Percentiles rank a stretch among this genome's conserved stretches.
phyloP scores from a whole-genome alignment of 108 stramenopile species.

The Nannochloropsis salina region DNA sequence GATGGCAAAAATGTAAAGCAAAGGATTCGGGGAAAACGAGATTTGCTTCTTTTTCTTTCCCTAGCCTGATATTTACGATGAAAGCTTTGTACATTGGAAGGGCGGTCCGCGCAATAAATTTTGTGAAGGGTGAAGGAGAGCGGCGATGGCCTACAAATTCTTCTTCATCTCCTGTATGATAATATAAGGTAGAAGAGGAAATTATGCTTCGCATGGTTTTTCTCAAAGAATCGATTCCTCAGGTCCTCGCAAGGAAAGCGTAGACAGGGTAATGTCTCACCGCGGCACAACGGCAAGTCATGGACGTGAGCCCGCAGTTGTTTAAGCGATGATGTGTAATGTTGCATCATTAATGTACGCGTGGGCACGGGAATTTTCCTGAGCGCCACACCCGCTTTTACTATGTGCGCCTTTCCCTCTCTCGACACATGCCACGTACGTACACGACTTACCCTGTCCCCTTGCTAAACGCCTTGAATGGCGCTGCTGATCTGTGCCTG shows the following conservation, averaged over 20 bases:
- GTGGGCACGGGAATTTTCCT: conserved; percentile 10
- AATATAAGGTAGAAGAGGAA: no score
- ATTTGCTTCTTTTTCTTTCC: no score
- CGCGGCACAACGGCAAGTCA: conserved; percentile 19
- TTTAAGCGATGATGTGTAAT: neutral
- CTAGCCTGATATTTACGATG: no score
- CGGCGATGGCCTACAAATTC: no score
- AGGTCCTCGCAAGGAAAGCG: neutral
- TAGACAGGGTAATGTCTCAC: neutral
- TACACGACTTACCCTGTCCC: neutral
- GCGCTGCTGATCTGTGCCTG: neutral
- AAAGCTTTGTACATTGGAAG: no score
- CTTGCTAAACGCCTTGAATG: neutral
- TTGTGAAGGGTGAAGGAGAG: no score
- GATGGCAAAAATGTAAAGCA: neutral
- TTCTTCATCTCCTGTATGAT: no score
- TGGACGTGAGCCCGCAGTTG: conserved; percentile 13
- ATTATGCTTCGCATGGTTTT: no score
- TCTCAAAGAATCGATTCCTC: neutral
- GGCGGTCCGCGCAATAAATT: no score
- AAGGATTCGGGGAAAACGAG: no score
- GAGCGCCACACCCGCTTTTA: conserved; percentile 7
- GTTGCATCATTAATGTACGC: conserved; percentile 14
- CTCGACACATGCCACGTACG: neutral
- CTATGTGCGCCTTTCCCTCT: conserved; percentile 14